Evolutionary conservation across 1,139 yeast genomes (phyloP).

Genomic region (Diutina sp.): DNA sequence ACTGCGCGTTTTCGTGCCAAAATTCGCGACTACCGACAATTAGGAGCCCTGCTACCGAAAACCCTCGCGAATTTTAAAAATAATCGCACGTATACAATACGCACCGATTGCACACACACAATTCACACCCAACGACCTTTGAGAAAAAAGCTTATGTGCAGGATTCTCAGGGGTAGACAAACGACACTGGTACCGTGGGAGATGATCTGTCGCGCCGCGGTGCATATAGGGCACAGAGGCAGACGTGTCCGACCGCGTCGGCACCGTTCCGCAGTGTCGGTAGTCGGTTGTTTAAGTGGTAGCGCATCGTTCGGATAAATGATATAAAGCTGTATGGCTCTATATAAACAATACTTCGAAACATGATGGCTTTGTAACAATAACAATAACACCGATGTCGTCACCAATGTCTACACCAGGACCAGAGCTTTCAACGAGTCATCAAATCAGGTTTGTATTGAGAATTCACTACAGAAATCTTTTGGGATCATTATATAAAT

Average conservation of each 20-base stretch:
- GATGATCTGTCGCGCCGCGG: neutral
- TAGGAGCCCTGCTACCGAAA: neutral
- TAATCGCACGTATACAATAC: neutral
- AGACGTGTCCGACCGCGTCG: neutral
- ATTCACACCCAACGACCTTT: neutral
- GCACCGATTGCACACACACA: neutral
- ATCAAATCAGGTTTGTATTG: too few species aligned
- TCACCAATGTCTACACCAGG: too few species aligned
- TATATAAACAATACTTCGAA: too few species aligned
- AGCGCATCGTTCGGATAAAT: neutral
- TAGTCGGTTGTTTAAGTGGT: neutral
- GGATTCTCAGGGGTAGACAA: neutral
- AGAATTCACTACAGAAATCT: too few species aligned
- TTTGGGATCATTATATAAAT: neutral
- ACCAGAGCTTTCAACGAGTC: too few species aligned
- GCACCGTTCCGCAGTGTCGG: too few species aligned
- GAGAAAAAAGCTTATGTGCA: neutral
- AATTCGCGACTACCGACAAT: neutral
- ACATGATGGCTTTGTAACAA: too few species aligned
- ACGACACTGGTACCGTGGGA: neutral
- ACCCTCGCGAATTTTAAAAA: too few species aligned
- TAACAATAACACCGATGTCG: too few species aligned
- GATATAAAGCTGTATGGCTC: too few species aligned
- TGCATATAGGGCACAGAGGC: neutral
- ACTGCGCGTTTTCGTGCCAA: neutral